These are phyloP conservation scores for Annulohypoxylon nitens DNA, from an alignment of 495 filamentous ascomycete genomes.

Conservation along the genomic window DNA sequence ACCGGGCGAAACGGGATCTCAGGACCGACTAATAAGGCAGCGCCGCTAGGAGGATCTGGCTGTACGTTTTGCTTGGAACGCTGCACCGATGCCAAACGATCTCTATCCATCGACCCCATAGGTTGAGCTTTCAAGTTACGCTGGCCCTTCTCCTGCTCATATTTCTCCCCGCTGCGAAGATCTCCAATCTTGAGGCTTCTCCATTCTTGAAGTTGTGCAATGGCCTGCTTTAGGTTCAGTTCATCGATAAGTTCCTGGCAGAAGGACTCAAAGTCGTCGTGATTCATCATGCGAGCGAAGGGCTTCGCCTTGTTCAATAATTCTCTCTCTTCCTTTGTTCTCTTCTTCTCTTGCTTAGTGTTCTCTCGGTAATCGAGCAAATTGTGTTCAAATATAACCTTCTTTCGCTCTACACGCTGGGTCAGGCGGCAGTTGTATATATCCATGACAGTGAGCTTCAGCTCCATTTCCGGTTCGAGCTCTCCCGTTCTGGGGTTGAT, in stretches of 20 bases:
- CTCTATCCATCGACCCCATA: constrained; percentile 83
- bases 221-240: constrained; percentile 89
- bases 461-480: constrained; percentile 91
- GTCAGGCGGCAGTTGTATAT: constrained; percentile 97
- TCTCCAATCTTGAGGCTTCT: constrained; percentile 84
- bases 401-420: constrained; percentile 93
- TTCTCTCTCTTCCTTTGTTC: constrained; percentile 93
- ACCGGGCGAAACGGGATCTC: constrained; percentile 73
- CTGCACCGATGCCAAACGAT: constrained; percentile 73
- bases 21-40: constrained; percentile 78
- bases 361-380: constrained; percentile 94
- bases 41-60: constrained; percentile 77
- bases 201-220: constrained; percentile 94
- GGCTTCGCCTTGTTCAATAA: constrained; percentile 93
- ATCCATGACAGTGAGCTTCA: constrained; percentile 98
- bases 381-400: constrained; percentile 94
- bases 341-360: constrained; percentile 87
- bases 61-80: constrained; percentile 68
- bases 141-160: constrained; percentile 88
- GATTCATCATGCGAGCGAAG: constrained; percentile 96
- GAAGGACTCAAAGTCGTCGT: constrained; percentile 87
- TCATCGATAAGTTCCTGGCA: constrained; percentile 88
- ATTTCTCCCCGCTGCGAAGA: constrained; percentile 89
- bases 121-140: constrained; percentile 77
- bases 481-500: constrained; percentile 84